Base-by-base conservation (phyloP, 805 yeast genomes). In the Komagataella pseudopastoris region DNA sequence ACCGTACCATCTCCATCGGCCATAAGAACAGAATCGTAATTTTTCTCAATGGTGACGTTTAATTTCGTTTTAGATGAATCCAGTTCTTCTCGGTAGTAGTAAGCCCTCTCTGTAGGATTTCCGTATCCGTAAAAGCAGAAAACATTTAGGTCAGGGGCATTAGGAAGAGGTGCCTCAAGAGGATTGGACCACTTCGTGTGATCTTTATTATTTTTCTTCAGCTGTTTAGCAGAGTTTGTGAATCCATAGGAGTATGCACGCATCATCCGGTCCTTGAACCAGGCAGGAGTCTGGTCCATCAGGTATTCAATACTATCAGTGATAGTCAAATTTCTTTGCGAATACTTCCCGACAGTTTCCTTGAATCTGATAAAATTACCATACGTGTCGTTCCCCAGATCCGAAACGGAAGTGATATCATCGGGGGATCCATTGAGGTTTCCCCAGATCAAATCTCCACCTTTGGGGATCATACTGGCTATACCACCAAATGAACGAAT, bases 1-100 rank as follows among this genome's bases (percentile, higher is more conserved):
- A 93, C 85, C 0, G 99, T 93, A 4, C 99, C 99, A 65, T 93
- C 99, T 23, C 99, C 99, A 62, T 93, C 96, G 1, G 96, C 83
- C 60, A 88, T 72, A 44, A 75, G 73, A 0, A 93, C 96, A 0
- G 95, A 82, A n/a, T 72, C 64, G 44, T 76, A 71, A 4, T 68
- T 71, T 22, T 77, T 67, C 57, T 85, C 88, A 50, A 93, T 87
- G 0, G 91, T 77, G 52, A 86, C 75, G 55, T 85, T 80, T 55
- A 91, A 69, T 30, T 80, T 75, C 3, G 77, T 61, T 0, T 67
- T 53, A 0, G 71, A 66, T 51, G 78, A 76, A 54, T 79, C 78
- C 6, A 69, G 71, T 51, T 85, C 85, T 57, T 85, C 88, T 51
- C 78, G 80, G 66, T 93, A 93, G 39, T 81, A 78, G 67, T 93